Conservation (phyloP, 306 rosid species). For the Pterocarpus macrocarpus region DNA sequence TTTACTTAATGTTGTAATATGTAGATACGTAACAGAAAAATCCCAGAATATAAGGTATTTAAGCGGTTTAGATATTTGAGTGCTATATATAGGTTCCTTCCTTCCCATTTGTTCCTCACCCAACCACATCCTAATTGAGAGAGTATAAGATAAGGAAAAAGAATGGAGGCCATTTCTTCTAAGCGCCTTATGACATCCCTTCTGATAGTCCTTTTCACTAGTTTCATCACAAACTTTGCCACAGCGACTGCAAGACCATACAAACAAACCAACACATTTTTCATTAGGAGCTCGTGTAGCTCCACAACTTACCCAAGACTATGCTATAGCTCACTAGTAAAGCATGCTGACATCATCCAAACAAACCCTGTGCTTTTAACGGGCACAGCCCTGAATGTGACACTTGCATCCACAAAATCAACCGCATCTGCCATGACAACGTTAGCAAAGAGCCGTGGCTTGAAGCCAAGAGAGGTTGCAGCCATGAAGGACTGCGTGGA, state of each 20-base stretch:
- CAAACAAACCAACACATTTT: constrained; percentile 51
- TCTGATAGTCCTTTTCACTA: constrained; percentile 32
- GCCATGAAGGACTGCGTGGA: constrained; percentile 85
- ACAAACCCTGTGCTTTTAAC: constrained; percentile 62
- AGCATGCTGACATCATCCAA: constrained; percentile 65
- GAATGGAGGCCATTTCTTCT: constrained; percentile 51
- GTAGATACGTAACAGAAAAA: neutral
- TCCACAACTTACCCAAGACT: constrained; percentile 74
- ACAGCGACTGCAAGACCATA: constrained; percentile 32
- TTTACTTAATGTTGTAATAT: neutral
- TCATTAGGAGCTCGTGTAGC: constrained; percentile 75
- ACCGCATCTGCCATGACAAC: constrained; percentile 51
- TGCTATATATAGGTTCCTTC: constrained; percentile 18
- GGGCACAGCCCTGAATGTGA: constrained; percentile 64
- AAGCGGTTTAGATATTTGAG: neutral
- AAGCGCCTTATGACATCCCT: constrained; percentile 38
- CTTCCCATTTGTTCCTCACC: constrained; percentile 34
- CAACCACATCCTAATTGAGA: neutral
- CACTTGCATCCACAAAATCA: constrained; percentile 62
- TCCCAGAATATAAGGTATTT: neutral
- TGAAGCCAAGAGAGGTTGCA: constrained; percentile 56
- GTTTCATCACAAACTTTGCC: constrained; percentile 25
- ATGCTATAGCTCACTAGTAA: constrained; percentile 69
- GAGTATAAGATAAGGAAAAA: neutral
- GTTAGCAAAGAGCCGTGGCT: constrained; percentile 47